Percentiles rank a stretch among this genome's conserved stretches.
Evolutionary conservation across 352 stramenopile genomes (phyloP).

Genomic region (Pythium aristosporum): DNA sequence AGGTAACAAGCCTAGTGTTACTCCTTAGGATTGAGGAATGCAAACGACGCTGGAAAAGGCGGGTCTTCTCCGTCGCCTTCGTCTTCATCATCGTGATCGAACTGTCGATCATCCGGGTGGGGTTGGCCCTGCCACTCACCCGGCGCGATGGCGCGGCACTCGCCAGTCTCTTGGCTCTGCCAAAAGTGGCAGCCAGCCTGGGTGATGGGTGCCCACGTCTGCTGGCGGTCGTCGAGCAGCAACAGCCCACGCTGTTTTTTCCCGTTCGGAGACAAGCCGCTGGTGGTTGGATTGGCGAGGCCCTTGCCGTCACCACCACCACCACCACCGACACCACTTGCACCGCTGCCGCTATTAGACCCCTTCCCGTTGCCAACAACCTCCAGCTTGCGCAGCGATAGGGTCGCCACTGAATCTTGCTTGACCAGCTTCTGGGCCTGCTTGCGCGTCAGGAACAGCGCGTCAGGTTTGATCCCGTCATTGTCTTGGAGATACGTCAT

Average conservation of each 20-base stretch:
- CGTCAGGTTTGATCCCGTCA: slow-evolving; percentile 47
- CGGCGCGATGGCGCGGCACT: slow-evolving; percentile 42
- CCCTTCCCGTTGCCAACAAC: slow-evolving; percentile 20
- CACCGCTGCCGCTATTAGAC: neutral
- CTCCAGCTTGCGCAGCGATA: slow-evolving; percentile 52
- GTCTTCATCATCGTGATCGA: slow-evolving; percentile 4
- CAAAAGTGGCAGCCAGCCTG: slow-evolving; percentile 80
- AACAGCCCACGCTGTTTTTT: slow-evolving; percentile 35
- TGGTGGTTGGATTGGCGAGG: neutral
- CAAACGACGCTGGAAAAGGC: slow-evolving; percentile 65
- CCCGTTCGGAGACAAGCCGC: slow-evolving; percentile 19
- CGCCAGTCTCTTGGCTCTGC: slow-evolving; percentile 65
- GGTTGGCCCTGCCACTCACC: slow-evolving; percentile 8
- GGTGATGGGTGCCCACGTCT: slow-evolving; percentile 57
- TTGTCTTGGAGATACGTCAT: slow-evolving; percentile 72
- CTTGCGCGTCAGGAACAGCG: slow-evolving; percentile 76
- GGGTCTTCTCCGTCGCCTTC: slow-evolving; percentile 27
- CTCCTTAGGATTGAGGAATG: slow-evolving; percentile 47
- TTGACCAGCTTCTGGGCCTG: slow-evolving; percentile 68
- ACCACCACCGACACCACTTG: neutral
- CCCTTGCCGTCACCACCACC: slow-evolving; percentile 12
- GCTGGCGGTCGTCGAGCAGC: slow-evolving; percentile 32
- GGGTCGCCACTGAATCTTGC: slow-evolving; percentile 35
- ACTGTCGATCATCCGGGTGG: slow-evolving; percentile 16
- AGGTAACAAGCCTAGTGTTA: neutral